A percentile compares a stretch with the other conserved stretches of the same genome.
Evolutionary conservation across 352 stramenopile genomes (phyloP).

Genomic region (Globisporangium echinulatum): DNA sequence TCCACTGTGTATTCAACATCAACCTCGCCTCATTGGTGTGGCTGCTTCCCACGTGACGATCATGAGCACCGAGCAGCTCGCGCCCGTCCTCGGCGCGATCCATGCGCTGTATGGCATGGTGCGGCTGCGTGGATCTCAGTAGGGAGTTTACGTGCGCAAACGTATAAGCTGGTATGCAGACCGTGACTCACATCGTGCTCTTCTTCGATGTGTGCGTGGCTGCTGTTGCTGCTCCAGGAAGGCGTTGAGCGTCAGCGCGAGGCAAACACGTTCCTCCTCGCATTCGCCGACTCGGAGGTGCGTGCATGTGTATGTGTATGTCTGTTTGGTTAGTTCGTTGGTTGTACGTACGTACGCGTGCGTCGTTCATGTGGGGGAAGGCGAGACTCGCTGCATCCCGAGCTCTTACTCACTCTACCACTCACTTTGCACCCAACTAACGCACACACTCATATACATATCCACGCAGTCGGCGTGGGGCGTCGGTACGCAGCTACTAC

Average conservation of each 20-base stretch:
- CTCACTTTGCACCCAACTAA: too few relatives aligned
- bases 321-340: neutral
- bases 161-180: too few relatives aligned
- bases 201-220: neutral
- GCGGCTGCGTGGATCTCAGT: constrained; percentile 8
- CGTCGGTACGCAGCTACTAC: constrained; percentile 39
- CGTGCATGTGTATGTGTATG: neutral
- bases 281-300: constrained; percentile 43
- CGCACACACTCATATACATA: too few relatives aligned
- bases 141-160: too few relatives aligned
- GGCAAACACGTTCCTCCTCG: constrained; percentile 62
- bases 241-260: constrained; percentile 51
- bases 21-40: too few relatives aligned
- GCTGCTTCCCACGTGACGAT: neutral
- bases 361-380: too few relatives aligned
- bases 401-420: too few relatives aligned
- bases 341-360: too few relatives aligned
- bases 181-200: too few relatives aligned
- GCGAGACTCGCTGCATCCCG: too few relatives aligned
- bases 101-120: constrained; percentile 65
- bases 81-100: constrained; percentile 43
- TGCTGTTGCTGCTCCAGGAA: constrained; percentile 23
- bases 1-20: too few relatives aligned
- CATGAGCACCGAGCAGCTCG: constrained; percentile 24
- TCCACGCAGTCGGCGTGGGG: constrained; percentile 32